Evolutionary conservation across 345 rosid species (phyloP).

Genomic region (Physaria fendleri): DNA sequence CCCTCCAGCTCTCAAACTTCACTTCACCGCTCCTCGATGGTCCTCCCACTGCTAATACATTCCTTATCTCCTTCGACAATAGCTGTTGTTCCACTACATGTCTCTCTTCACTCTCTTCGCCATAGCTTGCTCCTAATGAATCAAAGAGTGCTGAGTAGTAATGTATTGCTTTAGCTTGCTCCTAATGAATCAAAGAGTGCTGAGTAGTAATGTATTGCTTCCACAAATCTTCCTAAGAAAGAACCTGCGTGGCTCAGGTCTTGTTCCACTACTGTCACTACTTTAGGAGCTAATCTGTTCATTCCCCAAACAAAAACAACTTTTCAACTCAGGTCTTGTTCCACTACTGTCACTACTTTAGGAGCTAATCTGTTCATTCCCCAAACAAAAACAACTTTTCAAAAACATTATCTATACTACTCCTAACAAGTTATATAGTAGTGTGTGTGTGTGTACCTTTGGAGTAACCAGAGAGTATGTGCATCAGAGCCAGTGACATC

Average conservation of each 20-base stretch:
- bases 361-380: constrained; percentile 69
- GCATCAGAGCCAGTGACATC: constrained; percentile 95
- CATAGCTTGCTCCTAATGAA: constrained; percentile 88
- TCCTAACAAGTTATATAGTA: neutral
- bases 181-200: constrained; percentile 91
- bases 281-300: constrained; percentile 85
- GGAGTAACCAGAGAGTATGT: constrained; percentile 75
- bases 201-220: constrained; percentile 96
- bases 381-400: neutral
- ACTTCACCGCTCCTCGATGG: constrained; percentile 67
- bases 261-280: constrained; percentile 96
- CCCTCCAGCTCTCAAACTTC: constrained; percentile 91
- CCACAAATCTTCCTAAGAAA: constrained; percentile 89
- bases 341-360: constrained; percentile 94
- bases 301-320: neutral
- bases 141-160: constrained; percentile 95
- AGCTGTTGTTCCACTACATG: constrained; percentile 97
- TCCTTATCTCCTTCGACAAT: constrained; percentile 79
- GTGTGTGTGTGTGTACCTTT: constrained; percentile 45
- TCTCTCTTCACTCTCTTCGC: constrained; percentile 96
- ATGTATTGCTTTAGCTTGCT: constrained; percentile 94
- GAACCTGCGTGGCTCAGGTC: constrained; percentile 91
- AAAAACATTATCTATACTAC: neutral
- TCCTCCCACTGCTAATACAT: constrained; percentile 82
- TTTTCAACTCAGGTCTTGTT: no score